A percentile compares a stretch with the other conserved stretches of the same genome.
Conservation (phyloP, 148 eudicot species). For the Oxyria digyna region DNA sequence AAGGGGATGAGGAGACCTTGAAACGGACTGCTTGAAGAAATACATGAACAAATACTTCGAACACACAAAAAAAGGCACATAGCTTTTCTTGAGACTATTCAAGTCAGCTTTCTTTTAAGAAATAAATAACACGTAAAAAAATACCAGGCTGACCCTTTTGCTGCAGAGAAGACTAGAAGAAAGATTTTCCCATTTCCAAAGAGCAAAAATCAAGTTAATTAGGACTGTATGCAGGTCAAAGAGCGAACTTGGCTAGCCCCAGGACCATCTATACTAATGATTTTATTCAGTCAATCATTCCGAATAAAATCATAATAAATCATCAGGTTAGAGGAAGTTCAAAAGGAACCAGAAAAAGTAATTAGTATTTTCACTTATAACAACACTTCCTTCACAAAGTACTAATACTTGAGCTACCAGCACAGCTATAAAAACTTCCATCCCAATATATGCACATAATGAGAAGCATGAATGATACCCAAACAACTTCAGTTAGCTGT, state of each 20-base stretch:
- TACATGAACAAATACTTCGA: background rate
- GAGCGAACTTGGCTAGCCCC: background rate
- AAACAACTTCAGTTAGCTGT: background rate
- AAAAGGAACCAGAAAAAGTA: background rate
- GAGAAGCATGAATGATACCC: background rate
- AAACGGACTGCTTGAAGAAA: background rate
- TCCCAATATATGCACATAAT: background rate
- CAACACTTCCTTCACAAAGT: background rate
- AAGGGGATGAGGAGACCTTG: background rate
- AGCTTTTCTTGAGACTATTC: background rate
- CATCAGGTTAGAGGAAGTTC: background rate
- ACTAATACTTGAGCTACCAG: background rate
- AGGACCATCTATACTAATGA: background rate
- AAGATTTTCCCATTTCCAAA: background rate
- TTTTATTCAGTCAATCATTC: background rate
- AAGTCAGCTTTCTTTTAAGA: background rate
- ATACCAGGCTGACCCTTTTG: background rate
- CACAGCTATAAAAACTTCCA: background rate
- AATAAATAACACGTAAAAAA: background rate
- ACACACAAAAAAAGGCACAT: background rate
- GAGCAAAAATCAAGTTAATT: background rate
- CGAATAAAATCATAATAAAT: background rate
- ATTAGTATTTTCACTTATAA: background rate
- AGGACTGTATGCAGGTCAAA: background rate
- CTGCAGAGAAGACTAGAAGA: background rate